Conservation (phyloP, 768 basidiomycete species). For the Nevesoporus exiguus region DNA sequence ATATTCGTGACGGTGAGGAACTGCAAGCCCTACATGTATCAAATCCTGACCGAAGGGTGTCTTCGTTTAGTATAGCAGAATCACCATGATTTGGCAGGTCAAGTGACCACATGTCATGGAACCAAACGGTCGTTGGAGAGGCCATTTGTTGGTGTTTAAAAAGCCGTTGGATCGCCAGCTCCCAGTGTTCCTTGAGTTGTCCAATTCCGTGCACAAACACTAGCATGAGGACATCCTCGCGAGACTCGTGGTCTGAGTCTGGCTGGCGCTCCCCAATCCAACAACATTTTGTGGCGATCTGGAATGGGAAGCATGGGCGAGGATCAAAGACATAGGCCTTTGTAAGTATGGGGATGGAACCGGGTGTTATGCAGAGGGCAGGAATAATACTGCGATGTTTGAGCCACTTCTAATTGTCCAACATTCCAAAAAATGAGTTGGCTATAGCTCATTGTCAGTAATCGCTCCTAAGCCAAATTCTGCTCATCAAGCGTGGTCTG, state of each 20-base stretch:
- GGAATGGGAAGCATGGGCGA: neutral
- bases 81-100: conserved; percentile 12
- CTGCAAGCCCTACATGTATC: neutral
- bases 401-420: too few relatives aligned
- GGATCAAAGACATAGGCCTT: neutral
- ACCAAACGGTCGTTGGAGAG: neutral
- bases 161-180: neutral
- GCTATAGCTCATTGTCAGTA: too few relatives aligned
- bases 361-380: too few relatives aligned
- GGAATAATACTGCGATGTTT: too few relatives aligned
- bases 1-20: neutral
- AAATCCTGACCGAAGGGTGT: neutral
- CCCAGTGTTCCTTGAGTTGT: conserved; percentile 10
- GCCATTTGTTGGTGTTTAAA: neutral
- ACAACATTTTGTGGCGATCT: neutral
- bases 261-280: neutral
- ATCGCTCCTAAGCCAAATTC: too few relatives aligned
- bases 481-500: too few relatives aligned
- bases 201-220: conserved; percentile 2
- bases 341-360: neutral
- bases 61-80: conserved; percentile 10
- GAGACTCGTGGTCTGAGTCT: neutral
- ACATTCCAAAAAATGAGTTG: too few relatives aligned
- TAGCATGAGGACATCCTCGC: neutral
- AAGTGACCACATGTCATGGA: conserved; percentile 11